Evolutionary conservation across 441 rosid genomes (phyloP), one percentile per base, ranked within the genome.

Genomic region (Sinapis alba): DNA sequence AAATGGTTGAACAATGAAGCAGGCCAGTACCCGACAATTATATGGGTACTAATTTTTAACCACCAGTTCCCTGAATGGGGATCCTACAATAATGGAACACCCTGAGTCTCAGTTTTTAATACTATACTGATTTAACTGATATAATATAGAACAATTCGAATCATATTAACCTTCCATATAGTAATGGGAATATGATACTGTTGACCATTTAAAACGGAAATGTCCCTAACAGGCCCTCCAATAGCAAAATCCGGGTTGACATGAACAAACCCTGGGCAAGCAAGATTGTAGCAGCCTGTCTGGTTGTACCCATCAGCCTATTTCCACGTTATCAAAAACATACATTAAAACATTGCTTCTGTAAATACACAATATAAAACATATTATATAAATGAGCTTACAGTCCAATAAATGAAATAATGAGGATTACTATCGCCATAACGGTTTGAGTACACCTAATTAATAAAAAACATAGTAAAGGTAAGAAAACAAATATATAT

Each of bases 91-190:
- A 27, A 6, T 6, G 15, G 10, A 3, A 6, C 27, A 47, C 0
- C 7, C 0, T 6, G 2, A 26, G n/a, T 71, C 18, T 45, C 0
- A 4, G 1, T 1, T 69, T n/a, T 1, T 0, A 24, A 24, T 24
- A 24, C 4, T 24, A 24, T 24, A 24, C 27, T 24, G 27, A 24
- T 24, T 24, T 24, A 24, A 24, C 4, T 24, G 2, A n/a, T 24
- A 24, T 24, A 24, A 24, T 24, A n/a, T n/a, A n/a, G n/a, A n/a
- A n/a, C n/a, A n/a, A n/a, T 24, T 24, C 5, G 2, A 47, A n/a
- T 45, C 15, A 45, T 45, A 6, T 45, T 5, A 5, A 47, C 76
- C 76, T 54, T 72, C 69, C 62, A 72, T 20, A 72, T 63, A 47
- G 53, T 15, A 15, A 0, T 6, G 20, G 20, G 4, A 6, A 34